Conservation (phyloP, 345 rosid genomes). For the Camelina laxa region DNA sequence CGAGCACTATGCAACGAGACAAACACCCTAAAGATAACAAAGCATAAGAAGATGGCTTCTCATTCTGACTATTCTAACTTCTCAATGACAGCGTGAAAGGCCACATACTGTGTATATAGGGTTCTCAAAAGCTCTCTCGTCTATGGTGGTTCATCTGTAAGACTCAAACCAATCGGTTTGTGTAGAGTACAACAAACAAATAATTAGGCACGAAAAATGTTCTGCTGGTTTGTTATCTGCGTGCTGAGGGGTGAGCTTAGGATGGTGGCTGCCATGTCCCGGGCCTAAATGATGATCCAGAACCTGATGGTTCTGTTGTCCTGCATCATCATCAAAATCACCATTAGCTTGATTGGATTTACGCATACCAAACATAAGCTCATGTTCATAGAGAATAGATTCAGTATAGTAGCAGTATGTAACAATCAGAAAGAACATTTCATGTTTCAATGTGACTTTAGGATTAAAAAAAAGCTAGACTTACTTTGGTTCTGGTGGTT, state of each 20-base stretch:
- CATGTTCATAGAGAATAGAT: background rate
- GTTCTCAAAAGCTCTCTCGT: conserved; percentile 14
- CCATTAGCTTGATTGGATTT: conserved; percentile 7
- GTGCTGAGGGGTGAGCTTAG: conserved; percentile 41
- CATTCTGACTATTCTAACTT: conserved; percentile 34
- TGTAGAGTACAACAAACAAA: conserved; percentile 34
- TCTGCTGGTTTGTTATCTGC: background rate
- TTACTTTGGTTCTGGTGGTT: no score
- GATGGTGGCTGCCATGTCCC: conserved; percentile 99
- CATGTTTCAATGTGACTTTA: no score
- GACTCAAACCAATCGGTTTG: conserved; percentile 19
- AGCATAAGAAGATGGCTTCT: conserved; percentile 12
- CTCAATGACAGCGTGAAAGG: conserved; percentile 32
- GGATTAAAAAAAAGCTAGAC: no score
- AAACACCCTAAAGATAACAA: conserved; percentile 17
- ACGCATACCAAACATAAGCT: conserved; percentile 1
- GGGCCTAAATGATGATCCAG: conserved; percentile 80
- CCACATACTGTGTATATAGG: conserved; percentile 15
- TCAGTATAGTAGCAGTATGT: background rate
- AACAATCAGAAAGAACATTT: no score
- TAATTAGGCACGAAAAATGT: background rate
- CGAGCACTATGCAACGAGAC: conserved; percentile 38
- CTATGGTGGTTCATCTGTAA: conserved; percentile 11
- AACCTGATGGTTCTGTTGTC: conserved; percentile 81
- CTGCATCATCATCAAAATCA: conserved; percentile 45